Evolutionary conservation across 148 eudicot genomes (phyloP).

Genomic region (Silene uniflora): DNA sequence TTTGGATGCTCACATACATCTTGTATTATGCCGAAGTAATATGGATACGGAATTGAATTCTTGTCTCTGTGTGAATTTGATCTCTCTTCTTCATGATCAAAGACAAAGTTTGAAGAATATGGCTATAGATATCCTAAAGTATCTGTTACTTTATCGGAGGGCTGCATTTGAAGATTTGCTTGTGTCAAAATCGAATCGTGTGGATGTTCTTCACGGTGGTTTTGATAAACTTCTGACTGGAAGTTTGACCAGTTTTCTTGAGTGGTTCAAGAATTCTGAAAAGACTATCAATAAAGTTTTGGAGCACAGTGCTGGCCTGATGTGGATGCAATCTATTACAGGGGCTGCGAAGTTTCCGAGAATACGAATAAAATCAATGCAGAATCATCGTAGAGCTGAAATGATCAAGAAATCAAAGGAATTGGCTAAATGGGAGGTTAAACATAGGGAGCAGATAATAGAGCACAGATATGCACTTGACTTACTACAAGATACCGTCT

Average conservation of each 20-base stretch:
- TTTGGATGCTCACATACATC: conserved; percentile 78
- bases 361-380: conserved; percentile 88
- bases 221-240: conserved; percentile 88
- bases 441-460: conserved; percentile 83
- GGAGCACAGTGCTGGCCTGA: conserved; percentile 90
- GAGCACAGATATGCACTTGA: conserved; percentile 89
- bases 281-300: conserved; percentile 67
- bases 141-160: conserved; percentile 84
- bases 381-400: conserved; percentile 79
- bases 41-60: conserved; percentile 77
- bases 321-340: conserved; percentile 94
- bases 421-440: conserved; percentile 50
- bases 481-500: conserved; percentile 82
- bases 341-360: conserved; percentile 95
- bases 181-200: conserved; percentile 65
- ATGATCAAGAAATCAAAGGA: conserved; percentile 77
- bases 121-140: conserved; percentile 84
- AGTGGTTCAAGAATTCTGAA: conserved; percentile 80
- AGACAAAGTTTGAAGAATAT: conserved; percentile 57
- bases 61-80: conserved; percentile 86
- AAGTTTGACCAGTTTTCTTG: conserved; percentile 60
- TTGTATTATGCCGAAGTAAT: conserved; percentile 94
- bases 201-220: conserved; percentile 90
- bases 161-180: conserved; percentile 86
- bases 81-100: conserved; percentile 71